Evolutionary conservation across 2,329 filamentous ascomycete genomes (phyloP).

Genomic region (Ophiosphaerella herpotricha): DNA sequence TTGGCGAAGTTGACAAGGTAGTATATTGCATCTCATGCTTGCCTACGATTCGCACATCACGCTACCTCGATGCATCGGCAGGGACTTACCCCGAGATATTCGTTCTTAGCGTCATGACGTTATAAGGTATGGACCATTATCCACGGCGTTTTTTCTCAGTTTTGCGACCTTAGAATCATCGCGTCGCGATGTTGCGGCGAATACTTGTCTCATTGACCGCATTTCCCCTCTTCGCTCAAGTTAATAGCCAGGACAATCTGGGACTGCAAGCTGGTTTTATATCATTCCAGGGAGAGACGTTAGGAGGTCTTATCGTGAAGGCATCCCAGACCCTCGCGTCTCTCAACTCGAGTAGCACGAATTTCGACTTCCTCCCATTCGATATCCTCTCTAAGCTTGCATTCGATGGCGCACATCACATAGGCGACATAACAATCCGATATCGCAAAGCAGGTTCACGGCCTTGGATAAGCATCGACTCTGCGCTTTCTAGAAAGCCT

Average conservation of each 20-base stretch:
- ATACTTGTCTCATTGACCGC: too few relatives aligned
- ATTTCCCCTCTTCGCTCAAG: neutral
- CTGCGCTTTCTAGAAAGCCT: constrained; percentile 49
- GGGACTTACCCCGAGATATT: too few relatives aligned
- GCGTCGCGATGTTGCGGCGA: too few relatives aligned
- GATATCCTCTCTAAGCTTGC: constrained; percentile 56
- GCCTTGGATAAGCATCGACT: constrained; percentile 56
- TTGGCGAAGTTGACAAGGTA: too few relatives aligned
- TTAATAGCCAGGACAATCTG: constrained; percentile 21
- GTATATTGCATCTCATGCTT: too few relatives aligned
- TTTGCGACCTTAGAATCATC: too few relatives aligned
- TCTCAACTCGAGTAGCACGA: constrained; percentile 20
- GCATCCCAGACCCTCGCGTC: constrained; percentile 28
- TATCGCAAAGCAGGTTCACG: constrained; percentile 52
- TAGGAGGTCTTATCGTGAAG: constrained; percentile 23
- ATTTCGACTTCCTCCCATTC: constrained; percentile 62
- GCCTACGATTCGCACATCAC: too few relatives aligned
- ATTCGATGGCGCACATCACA: constrained; percentile 61
- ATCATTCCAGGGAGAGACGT: constrained; percentile 11
- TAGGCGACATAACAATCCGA: constrained; percentile 62
- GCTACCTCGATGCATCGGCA: too few relatives aligned
- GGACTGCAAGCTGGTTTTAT: constrained; percentile 24
- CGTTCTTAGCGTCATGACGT: too few relatives aligned
- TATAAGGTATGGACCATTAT: too few relatives aligned
- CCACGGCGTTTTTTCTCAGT: too few relatives aligned